These are phyloP conservation scores for Talaromyces sp. DNA, from an alignment of 2,329 filamentous ascomycete genomes.

Conservation along the genomic window DNA sequence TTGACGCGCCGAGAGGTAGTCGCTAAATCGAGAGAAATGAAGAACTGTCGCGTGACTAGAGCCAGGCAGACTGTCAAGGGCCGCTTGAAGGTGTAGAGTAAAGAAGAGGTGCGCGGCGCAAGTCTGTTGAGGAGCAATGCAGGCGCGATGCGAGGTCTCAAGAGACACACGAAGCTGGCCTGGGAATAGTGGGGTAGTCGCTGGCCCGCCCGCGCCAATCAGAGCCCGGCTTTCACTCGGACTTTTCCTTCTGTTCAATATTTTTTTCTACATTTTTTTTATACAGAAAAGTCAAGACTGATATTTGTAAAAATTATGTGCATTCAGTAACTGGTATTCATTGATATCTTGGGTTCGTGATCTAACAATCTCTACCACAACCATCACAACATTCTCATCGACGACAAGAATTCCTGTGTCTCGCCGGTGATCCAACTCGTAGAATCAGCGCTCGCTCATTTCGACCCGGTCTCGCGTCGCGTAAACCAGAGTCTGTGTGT, in stretches of 20 bases:
- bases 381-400: conserved; percentile 4
- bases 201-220: background rate
- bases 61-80: background rate
- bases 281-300: background rate
- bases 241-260: background rate
- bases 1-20: background rate
- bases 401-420: background rate
- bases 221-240: background rate
- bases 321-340: conserved; percentile 8
- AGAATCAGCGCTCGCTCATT: background rate
- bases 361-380: conserved; percentile 11
- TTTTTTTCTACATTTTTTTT: background rate
- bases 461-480: conserved; percentile 1
- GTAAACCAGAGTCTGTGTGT: conserved; percentile 3
- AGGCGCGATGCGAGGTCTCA: background rate
- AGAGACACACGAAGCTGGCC: background rate
- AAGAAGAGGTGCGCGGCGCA: background rate
- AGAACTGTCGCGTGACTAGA: background rate
- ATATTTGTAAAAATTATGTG: background rate
- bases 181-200: background rate
- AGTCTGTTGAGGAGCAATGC: background rate
- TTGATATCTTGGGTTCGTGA: conserved; percentile 9
- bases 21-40: background rate
- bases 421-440: background rate
- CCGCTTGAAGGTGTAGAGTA: background rate